These are phyloP conservation scores for Lepraria neglecta DNA, from an alignment of 495 filamentous ascomycete species.

Conservation along the genomic window DNA sequence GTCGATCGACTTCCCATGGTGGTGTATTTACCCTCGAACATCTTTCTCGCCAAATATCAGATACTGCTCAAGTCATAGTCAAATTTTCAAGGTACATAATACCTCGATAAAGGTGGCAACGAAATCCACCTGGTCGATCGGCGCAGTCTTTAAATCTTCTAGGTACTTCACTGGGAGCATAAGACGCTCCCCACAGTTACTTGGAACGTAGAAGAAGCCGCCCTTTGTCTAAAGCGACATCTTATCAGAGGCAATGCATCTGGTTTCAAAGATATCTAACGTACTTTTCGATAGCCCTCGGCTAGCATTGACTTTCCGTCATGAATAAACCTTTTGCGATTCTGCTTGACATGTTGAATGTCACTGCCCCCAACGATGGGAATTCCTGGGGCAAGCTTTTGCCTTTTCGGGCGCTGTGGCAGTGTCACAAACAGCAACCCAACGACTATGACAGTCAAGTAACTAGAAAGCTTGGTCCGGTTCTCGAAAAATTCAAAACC, in stretches of 20 bases:
- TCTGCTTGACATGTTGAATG: conserved; percentile 6
- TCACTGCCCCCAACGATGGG: conserved; percentile 6
- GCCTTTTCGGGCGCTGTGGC: conserved; percentile 3
- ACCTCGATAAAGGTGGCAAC: conserved; percentile 5
- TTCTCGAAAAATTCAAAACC: neutral
- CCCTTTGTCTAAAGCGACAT: conserved; percentile 1
- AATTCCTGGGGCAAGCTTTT: conserved; percentile 2
- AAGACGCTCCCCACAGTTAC: conserved; percentile 9
- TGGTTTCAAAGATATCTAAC: neutral
- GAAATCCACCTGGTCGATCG: conserved; percentile 3
- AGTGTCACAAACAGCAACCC: neutral
- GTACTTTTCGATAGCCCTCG: conserved; percentile 7
- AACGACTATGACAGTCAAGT: neutral
- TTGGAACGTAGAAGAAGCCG: conserved; percentile 9
- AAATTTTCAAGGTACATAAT: neutral
- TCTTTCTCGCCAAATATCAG: conserved; percentile 1
- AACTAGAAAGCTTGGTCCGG: neutral
- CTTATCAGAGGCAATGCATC: neutral
- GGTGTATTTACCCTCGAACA: conserved; percentile 10
- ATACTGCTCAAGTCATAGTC: neutral
- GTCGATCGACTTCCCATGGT: conserved; percentile 11
- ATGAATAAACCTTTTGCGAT: conserved; percentile 10
- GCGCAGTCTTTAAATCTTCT: conserved; percentile 9
- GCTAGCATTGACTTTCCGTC: conserved; percentile 10
- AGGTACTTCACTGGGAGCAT: conserved; percentile 6